Evolutionary conservation across 2,329 filamentous ascomycete genomes (phyloP).

Genomic region (Chrysoporthe puriensis): DNA sequence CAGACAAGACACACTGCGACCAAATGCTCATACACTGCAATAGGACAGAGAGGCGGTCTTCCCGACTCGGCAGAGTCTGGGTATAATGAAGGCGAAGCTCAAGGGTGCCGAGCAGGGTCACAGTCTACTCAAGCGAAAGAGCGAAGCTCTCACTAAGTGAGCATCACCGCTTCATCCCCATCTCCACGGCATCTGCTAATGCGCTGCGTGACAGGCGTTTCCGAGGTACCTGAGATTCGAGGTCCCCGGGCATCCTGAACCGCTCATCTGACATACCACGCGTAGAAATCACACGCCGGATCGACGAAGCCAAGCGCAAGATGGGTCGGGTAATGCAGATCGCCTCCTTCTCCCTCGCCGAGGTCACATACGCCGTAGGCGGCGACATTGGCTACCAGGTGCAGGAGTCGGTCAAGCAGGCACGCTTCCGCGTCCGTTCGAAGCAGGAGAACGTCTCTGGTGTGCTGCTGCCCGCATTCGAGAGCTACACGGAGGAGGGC

Average conservation of each 20-base stretch:
- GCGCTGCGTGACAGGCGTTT: constrained; percentile 66
- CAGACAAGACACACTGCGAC: constrained; percentile 18
- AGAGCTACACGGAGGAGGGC: constrained; percentile 85
- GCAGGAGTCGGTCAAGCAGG: constrained; percentile 91
- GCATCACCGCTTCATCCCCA: constrained; percentile 33
- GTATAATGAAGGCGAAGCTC: constrained; percentile 96
- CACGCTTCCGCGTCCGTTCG: constrained; percentile 88
- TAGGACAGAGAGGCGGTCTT: constrained; percentile 96
- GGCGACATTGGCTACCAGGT: constrained; percentile 97
- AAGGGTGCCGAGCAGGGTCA: constrained; percentile 92
- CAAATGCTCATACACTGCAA: constrained; percentile 22
- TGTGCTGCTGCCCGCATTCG: constrained; percentile 90
- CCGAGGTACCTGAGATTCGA: constrained; percentile 65
- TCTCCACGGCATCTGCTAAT: background rate
- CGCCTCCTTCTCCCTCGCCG: constrained; percentile 93
- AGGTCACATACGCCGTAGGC: constrained; percentile 96
- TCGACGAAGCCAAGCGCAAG: constrained; percentile 98
- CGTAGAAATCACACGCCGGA: constrained; percentile 89
- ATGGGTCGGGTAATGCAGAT: constrained; percentile 99
- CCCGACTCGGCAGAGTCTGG: constrained; percentile 94
- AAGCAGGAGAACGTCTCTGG: constrained; percentile 99
- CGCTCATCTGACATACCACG: constrained; percentile 26
- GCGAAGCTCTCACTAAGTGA: constrained; percentile 95
- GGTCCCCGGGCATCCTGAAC: background rate
- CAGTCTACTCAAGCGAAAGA: constrained; percentile 95